These are phyloP conservation scores for Teratosphaeriaceae sp. DNA, from an alignment of 2,329 filamentous ascomycete species.

Conservation along the genomic window DNA sequence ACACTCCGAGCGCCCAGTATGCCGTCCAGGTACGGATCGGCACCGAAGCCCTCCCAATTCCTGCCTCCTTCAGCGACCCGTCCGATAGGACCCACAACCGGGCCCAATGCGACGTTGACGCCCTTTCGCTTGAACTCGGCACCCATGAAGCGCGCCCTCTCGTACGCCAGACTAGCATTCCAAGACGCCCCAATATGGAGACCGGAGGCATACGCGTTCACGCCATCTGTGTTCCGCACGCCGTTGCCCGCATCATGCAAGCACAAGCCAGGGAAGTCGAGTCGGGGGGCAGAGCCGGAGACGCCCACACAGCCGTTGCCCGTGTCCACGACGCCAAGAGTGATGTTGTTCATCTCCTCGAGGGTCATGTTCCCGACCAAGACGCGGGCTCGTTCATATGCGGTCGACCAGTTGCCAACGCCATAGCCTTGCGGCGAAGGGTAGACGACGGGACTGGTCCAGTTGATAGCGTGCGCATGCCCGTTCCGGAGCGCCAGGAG, in stretches of 20 bases:
- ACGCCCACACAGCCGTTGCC: slow-evolving; percentile 32
- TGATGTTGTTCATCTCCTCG: slow-evolving; percentile 33
- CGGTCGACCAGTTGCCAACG: slow-evolving; percentile 26
- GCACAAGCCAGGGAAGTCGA: slow-evolving; percentile 37
- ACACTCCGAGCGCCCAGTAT: slow-evolving; percentile 47
- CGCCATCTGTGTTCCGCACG: slow-evolving; percentile 36
- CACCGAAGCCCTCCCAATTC: slow-evolving; percentile 70
- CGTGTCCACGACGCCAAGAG: slow-evolving; percentile 24
- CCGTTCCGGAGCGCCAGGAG: slow-evolving; percentile 22
- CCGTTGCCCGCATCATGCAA: slow-evolving; percentile 37
- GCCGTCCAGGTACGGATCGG: slow-evolving; percentile 59
- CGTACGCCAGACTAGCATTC: slow-evolving; percentile 48
- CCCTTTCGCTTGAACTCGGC: slow-evolving; percentile 46
- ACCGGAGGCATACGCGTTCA: slow-evolving; percentile 37
- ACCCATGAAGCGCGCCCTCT: slow-evolving; percentile 48
- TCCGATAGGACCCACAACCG: slow-evolving; percentile 61
- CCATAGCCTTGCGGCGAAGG: slow-evolving; percentile 29
- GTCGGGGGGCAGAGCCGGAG: slow-evolving; percentile 27
- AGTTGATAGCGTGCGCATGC: slow-evolving; percentile 17
- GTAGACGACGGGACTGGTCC: slow-evolving; percentile 22
- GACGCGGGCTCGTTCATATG: slow-evolving; percentile 25
- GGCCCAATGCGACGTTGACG: slow-evolving; percentile 62
- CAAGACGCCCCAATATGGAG: slow-evolving; percentile 43
- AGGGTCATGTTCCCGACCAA: slow-evolving; percentile 30
- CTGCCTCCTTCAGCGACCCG: slow-evolving; percentile 60